phyloP scores from a whole-genome alignment of 768 basidiomycete genomes.

The Auricularia cornea region DNA sequence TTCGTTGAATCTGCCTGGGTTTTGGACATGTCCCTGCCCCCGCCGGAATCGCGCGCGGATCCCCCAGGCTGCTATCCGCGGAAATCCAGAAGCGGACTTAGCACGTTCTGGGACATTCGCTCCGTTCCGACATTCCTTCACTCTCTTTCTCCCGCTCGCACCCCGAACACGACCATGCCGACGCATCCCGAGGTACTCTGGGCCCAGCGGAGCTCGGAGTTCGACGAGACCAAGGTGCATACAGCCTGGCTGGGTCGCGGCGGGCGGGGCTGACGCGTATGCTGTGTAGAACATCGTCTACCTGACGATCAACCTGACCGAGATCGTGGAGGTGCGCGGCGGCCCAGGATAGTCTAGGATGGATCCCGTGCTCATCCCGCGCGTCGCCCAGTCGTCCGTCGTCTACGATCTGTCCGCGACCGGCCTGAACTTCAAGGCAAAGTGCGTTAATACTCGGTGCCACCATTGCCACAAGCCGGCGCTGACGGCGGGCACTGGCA shows the following conservation, averaged over 20 bases:
- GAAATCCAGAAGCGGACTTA: too few species aligned
- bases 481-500: conserved; percentile 13
- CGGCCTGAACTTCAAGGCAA: conserved; percentile 54
- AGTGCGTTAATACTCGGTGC: conserved; percentile 37
- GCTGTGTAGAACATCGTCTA: conserved; percentile 71
- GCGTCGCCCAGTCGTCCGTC: conserved; percentile 28
- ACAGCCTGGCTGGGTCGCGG: neutral
- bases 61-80: too few species aligned
- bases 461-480: conserved; percentile 7
- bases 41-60: too few species aligned
- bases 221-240: conserved; percentile 52
- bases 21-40: too few species aligned
- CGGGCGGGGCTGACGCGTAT: neutral
- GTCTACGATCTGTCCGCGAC: conserved; percentile 51
- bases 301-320: conserved; percentile 75
- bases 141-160: conserved; percentile 4
- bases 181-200: conserved; percentile 84
- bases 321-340: conserved; percentile 39
- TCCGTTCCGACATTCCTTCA: too few species aligned
- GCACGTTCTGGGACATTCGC: too few species aligned
- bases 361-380: neutral
- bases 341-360: too few species aligned
- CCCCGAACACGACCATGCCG: conserved; percentile 26
- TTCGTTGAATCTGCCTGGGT: too few species aligned
- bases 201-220: conserved; percentile 82